A percentile compares a stretch with the other conserved stretches of the same genome.
Conservation (phyloP, 176 grass and related monocot genomes). For the Avena sativa region DNA sequence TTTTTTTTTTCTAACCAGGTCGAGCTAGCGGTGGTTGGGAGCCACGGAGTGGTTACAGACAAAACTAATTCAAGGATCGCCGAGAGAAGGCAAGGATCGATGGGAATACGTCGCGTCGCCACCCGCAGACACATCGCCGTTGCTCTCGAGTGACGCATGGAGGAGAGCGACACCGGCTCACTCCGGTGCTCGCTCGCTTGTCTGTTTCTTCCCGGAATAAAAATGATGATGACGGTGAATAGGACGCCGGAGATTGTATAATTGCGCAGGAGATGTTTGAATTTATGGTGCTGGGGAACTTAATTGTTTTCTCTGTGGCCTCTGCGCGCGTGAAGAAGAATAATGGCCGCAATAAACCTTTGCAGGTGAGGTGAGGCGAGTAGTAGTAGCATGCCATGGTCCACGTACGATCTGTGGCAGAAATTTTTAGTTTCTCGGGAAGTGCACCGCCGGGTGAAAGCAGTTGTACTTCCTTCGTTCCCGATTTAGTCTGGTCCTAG, state of each 20-base stretch:
- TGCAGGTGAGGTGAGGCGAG: neutral
- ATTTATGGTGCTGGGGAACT: neutral
- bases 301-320: neutral
- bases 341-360: conserved; percentile 46
- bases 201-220: conserved; percentile 23
- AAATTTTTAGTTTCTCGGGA: conserved; percentile 33
- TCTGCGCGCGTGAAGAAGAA: conserved; percentile 15
- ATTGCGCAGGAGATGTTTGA: neutral
- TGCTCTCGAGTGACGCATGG: conserved; percentile 26
- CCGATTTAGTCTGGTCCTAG: too few relatives aligned
- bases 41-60: neutral
- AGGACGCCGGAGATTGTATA: too few relatives aligned
- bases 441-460: neutral
- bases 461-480: neutral
- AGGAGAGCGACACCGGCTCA: neutral
- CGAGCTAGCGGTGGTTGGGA: neutral
- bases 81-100: neutral
- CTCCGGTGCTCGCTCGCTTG: neutral
- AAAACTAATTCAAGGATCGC: neutral
- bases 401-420: neutral
- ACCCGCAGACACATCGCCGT: conserved; percentile 34
- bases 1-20: neutral
- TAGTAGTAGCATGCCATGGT: neutral
- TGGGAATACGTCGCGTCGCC: neutral
- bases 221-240: neutral